Evolutionary conservation across 208 protist genomes (phyloP), one percentile per base, ranked within the genome.

Genomic region (Leptomonas pyrrhocoris): DNA sequence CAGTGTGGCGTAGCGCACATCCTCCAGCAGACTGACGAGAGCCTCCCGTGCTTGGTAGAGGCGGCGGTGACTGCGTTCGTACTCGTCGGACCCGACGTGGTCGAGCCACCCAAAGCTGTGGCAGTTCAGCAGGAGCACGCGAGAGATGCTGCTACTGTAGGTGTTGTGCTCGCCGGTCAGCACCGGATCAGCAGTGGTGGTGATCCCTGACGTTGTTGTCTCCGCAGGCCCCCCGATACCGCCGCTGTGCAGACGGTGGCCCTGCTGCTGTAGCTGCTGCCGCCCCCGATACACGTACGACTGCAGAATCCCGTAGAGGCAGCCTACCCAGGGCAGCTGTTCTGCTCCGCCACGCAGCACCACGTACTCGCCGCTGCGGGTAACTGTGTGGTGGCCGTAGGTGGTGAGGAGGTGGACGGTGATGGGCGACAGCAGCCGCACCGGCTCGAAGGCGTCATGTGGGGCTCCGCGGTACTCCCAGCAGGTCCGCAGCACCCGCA

Each of bases 401-500:
- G 68, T 78, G 34, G 86, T 77, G 25, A 94, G 84, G 13, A 92
- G 79, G 27, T 88, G 60, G 36, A 74, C 42, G 21, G 84, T 60
- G 51, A 88, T 66, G 30, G 75, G 59, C 19, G 81, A 80, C 7
- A 92, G 73, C 55, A 63, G 46, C 34, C 71, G 71, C 30, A 82
- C 76, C 9, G 89, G 78, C 59, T 92, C 89, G 51, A 92, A 94
- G 21, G 78, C 73, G 55, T 92, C 89, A 45, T 79, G 79, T 1
- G 84, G 86, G 23, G 63, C 51, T 18, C 89, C 89, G 23, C 38
- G 27, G 63, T 83, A 88, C 18, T 56, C 56, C 86, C 89, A 92
- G 66, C 84, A 92, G 40, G 60, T 43, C 18, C 59, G 78, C 54
- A 92, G 74, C 36, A 92, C 77, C 25, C 80, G 77, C 36, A 83